These are phyloP conservation scores for Cladosporium colombiae DNA, from an alignment of 2,329 filamentous ascomycete genomes.

Conservation along the genomic window DNA sequence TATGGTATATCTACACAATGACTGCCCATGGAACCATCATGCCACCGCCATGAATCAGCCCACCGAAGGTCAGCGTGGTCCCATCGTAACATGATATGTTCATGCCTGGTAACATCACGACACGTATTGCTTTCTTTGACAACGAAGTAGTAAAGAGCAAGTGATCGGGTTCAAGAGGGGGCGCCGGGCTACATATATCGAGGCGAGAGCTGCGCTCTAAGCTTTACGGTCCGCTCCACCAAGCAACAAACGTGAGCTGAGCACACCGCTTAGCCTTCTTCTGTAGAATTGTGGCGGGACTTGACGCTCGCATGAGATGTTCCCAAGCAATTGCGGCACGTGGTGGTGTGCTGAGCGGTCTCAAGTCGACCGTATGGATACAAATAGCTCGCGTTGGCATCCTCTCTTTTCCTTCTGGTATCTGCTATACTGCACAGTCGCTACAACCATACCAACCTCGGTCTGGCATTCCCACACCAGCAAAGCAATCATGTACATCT, in stretches of 20 bases:
- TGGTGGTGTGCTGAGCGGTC: not conserved
- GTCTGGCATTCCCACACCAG: too few relatives aligned
- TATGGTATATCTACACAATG: not conserved
- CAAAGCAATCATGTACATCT: constrained; percentile 6
- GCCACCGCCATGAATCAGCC: not conserved
- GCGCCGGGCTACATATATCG: not conserved
- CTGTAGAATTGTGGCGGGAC: not conserved
- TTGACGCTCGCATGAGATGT: not conserved
- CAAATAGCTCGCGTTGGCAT: not conserved
- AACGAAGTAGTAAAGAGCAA: not conserved
- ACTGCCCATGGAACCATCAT: not conserved
- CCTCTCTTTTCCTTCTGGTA: too few relatives aligned
- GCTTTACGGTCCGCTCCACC: not conserved
- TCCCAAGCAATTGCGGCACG: not conserved
- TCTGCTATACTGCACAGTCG: too few relatives aligned
- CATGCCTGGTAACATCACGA: not conserved
- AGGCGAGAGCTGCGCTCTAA: not conserved
- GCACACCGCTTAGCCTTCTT: not conserved
- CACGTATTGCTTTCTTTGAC: not conserved
- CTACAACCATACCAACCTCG: too few relatives aligned
- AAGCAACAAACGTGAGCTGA: not conserved
- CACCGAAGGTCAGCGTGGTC: not conserved
- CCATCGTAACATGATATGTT: too few relatives aligned
- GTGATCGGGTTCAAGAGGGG: not conserved
- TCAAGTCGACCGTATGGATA: not conserved